phyloP scores from a whole-genome alignment of 2,329 filamentous ascomycete genomes.

The Sporothrix globosa region DNA sequence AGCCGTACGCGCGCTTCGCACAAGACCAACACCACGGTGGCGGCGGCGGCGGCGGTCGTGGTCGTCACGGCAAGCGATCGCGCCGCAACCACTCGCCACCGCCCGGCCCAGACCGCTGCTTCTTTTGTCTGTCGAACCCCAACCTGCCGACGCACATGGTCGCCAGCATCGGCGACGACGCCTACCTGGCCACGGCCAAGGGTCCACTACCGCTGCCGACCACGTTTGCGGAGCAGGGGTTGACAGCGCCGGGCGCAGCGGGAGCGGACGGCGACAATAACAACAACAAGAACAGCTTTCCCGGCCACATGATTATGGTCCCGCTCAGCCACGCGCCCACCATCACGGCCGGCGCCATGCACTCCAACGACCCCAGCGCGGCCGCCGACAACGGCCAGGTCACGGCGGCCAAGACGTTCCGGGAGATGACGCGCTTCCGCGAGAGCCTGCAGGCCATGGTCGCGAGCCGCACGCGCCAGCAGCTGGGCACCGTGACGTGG shows the following conservation, averaged over 20 bases:
- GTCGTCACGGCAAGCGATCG: conserved; percentile 51
- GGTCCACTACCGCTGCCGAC: conserved; percentile 75
- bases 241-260: conserved; percentile 45
- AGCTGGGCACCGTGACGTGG: conserved; percentile 84
- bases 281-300: conserved; percentile 54
- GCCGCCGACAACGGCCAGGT: conserved; percentile 54
- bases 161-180: conserved; percentile 82
- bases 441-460: conserved; percentile 80
- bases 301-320: conserved; percentile 88
- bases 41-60: neutral
- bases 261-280: neutral
- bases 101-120: conserved; percentile 78
- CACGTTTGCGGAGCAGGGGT: conserved; percentile 66
- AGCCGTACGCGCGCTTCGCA: conserved; percentile 59
- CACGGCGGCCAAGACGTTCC: conserved; percentile 63
- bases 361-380: conserved; percentile 54
- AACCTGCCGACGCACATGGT: conserved; percentile 85
- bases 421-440: conserved; percentile 84
- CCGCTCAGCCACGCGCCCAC: conserved; percentile 82
- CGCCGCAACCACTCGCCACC: conserved; percentile 52
- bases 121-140: conserved; percentile 92
- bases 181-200: conserved; percentile 89
- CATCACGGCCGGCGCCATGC: conserved; percentile 61
- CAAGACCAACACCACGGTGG: conserved; percentile 27
- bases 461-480: conserved; percentile 53